Base-by-base conservation (phyloP, 495 filamentous ascomycete genomes). In the Penicillium coffeae region DNA sequence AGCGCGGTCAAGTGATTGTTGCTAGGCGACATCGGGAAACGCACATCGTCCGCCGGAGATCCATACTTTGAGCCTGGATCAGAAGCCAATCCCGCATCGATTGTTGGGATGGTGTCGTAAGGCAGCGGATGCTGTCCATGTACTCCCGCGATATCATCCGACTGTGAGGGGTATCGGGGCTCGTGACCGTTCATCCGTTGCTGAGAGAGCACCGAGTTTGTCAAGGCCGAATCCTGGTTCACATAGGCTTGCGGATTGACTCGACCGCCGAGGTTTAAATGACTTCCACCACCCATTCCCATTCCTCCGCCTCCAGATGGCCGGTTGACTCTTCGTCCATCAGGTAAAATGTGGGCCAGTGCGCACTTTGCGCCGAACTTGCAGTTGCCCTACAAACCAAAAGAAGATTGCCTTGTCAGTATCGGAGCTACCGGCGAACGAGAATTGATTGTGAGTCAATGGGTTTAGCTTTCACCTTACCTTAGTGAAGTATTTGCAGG, bases 401-500 rank as follows among this genome's bases (percentile, higher is more conserved):
- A 41, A 53, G 43, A 48, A 43, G 43, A 40, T 16, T 2, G 12
- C 27, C 10, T 20, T 20, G 47, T 58, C 45, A 55, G 50, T 38
- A 20, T 39, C 40, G 21, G 25, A 34, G 6, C 18, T 21, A 20
- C 8, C 16, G 13, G 15, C 1, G 25, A 21, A 40, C 9, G 18
- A n/a, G 32, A 13, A 15, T 20, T 13, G 18, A 21, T 25, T 6
- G 14, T 33, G 48, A 42, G 8, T 13, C 19, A 40, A 18, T 8
- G 32, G n/a, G n/a, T n/a, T n/a, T 13, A 27, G 21, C 12, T 25
- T 27, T 54, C 21, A 15, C 52, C 81, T 57, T 76, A 95, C 92
- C 85, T 96, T 98, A 51, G 89, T 83, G 56, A 97, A 98, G 71
- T 97, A 98, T 73, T 97, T 97, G 81, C 93, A 98, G 19, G 86